A percentile compares a stretch with the other conserved stretches of the same genome.
Conservation (phyloP, 2,329 filamentous ascomycete species). For the Epichloe bromicola region DNA sequence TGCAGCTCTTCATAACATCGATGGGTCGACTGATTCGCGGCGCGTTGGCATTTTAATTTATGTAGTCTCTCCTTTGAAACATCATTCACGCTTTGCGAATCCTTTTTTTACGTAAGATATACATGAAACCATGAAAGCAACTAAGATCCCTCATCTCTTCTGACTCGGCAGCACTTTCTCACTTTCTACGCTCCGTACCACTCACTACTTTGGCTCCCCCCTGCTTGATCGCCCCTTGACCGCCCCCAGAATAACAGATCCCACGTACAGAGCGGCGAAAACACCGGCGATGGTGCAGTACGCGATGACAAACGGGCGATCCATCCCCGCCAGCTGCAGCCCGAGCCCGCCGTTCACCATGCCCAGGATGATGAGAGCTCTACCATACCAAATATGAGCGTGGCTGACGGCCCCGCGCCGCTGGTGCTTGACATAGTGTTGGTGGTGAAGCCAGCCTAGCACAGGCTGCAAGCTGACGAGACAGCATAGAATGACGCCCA, state of each 20-base stretch:
- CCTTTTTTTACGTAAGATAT: too few species aligned
- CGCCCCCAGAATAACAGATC: neutral
- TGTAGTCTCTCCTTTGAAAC: too few species aligned
- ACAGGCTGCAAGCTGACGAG: slow-evolving; percentile 45
- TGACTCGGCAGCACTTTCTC: slow-evolving; percentile 11
- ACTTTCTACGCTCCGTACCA: neutral
- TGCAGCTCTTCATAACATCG: too few species aligned
- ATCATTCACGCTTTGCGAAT: too few species aligned
- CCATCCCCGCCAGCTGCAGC: slow-evolving; percentile 33
- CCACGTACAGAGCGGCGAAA: slow-evolving; percentile 31
- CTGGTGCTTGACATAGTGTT: slow-evolving; percentile 33
- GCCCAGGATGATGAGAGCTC: slow-evolving; percentile 42
- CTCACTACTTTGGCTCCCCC: neutral
- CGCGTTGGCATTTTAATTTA: too few species aligned
- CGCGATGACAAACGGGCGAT: slow-evolving; percentile 31
- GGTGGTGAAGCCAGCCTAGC: slow-evolving; percentile 45
- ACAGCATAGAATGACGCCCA: slow-evolving; percentile 42
- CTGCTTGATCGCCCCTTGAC: neutral
- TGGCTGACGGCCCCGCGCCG: slow-evolving; percentile 38
- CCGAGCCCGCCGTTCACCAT: slow-evolving; percentile 53
- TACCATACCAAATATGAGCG: slow-evolving; percentile 50
- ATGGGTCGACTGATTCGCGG: too few species aligned
- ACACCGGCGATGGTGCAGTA: slow-evolving; percentile 44
- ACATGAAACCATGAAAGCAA: too few species aligned
- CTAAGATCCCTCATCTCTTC: neutral